Percentiles rank a stretch among this genome's conserved stretches.
Evolutionary conservation across 352 stramenopile genomes (phyloP).

Genomic region (Globisporangium camurandrum): DNA sequence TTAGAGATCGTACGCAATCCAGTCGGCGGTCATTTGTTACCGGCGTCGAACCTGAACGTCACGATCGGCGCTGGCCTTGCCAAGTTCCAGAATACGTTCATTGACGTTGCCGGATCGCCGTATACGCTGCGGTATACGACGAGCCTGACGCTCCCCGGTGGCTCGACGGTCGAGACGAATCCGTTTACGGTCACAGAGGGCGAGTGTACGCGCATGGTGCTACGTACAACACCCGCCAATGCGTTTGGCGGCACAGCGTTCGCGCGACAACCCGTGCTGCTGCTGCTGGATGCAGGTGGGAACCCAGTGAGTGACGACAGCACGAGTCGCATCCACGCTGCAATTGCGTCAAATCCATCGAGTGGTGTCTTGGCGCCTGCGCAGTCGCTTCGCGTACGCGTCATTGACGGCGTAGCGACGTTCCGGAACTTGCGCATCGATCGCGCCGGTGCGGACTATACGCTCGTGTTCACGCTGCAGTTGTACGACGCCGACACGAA

Average conservation of each 20-base stretch:
- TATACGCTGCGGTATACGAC: constrained; percentile 71
- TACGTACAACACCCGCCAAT: constrained; percentile 27
- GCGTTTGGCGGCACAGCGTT: constrained; percentile 70
- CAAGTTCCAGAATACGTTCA: constrained; percentile 56
- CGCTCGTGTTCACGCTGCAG: constrained; percentile 59
- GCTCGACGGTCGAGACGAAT: constrained; percentile 54
- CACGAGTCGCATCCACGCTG: constrained; percentile 50
- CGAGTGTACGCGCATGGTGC: constrained; percentile 37
- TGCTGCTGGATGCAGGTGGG: constrained; percentile 63
- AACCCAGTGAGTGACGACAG: constrained; percentile 62
- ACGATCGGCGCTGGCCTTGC: constrained; percentile 45
- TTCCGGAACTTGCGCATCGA: constrained; percentile 76
- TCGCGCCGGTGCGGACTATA: constrained; percentile 65
- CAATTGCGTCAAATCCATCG: constrained; percentile 70
- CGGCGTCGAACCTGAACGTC: constrained; percentile 33
- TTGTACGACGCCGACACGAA: constrained; percentile 31
- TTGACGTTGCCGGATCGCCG: constrained; percentile 69
- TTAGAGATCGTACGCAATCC: constrained; percentile 70
- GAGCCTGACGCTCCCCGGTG: constrained; percentile 41
- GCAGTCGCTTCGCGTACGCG: constrained; percentile 27
- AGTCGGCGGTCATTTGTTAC: constrained; percentile 37
- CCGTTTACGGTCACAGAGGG: constrained; percentile 68
- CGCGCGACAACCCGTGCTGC: constrained; percentile 63
- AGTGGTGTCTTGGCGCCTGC: constrained; percentile 34
- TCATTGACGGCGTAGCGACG: constrained; percentile 45